Evolutionary conservation across 768 basidiomycete genomes (phyloP).

Genomic region (Artomyces pyxidatus): DNA sequence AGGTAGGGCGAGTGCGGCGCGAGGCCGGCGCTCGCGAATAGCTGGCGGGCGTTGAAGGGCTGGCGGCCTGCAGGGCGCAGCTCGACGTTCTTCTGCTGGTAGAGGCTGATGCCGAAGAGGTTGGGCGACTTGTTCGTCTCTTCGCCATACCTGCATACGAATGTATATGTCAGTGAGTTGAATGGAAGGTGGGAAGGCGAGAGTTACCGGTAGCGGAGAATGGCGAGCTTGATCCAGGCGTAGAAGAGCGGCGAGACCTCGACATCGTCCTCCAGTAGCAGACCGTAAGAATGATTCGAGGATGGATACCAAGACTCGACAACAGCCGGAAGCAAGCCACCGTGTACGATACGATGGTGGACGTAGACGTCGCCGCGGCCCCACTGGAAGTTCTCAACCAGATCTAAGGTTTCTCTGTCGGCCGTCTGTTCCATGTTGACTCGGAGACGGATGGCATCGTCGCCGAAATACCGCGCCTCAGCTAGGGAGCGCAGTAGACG

Average conservation of each 20-base stretch:
- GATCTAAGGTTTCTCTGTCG: constrained; percentile 47
- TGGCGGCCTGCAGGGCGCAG: constrained; percentile 59
- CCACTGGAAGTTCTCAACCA: constrained; percentile 51
- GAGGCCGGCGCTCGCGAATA: constrained; percentile 41
- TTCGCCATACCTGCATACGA: constrained; percentile 49
- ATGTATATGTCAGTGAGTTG: not conserved
- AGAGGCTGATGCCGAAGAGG: constrained; percentile 77
- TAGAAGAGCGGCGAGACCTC: constrained; percentile 82
- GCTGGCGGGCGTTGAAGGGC: constrained; percentile 53
- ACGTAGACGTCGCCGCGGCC: constrained; percentile 47
- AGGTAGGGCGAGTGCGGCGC: constrained; percentile 60
- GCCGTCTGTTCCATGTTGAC: constrained; percentile 74
- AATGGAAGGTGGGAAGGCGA: not conserved
- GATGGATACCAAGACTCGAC: constrained; percentile 87
- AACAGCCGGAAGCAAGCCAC: constrained; percentile 73
- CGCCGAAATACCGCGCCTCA: constrained; percentile 54
- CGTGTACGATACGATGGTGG: constrained; percentile 70
- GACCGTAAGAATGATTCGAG: constrained; percentile 63
- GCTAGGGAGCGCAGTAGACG: constrained; percentile 60
- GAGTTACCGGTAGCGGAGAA: constrained; percentile 63
- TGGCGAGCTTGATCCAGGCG: constrained; percentile 76
- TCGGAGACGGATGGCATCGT: constrained; percentile 53
- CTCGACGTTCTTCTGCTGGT: constrained; percentile 80
- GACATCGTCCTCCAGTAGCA: constrained; percentile 81
- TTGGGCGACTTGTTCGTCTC: constrained; percentile 30